Evolutionary conservation across 2,329 filamentous ascomycete genomes (phyloP), one percentile per base, ranked within the genome.

Genomic region (Lojkania enalia): DNA sequence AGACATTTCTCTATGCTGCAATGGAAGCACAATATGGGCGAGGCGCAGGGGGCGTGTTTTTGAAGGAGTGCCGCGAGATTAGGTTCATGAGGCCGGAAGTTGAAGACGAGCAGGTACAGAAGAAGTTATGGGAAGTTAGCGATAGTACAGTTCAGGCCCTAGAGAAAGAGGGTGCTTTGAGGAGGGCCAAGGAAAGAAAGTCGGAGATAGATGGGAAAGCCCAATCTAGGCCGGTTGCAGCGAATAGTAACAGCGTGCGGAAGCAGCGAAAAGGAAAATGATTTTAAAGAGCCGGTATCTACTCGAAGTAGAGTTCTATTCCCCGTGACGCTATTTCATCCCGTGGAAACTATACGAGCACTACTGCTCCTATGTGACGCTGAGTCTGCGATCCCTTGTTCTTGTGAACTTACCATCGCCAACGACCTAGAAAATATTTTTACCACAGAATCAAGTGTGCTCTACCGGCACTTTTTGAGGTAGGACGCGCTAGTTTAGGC

Each of bases 61-160:
- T 99, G 65, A 97, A 96, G 71, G 95, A 97, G 70, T 97, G 92
- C 66, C 83, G 82, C 56, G 82, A 89, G 62, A 78, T 91, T 14
- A 81, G 86, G 51, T 86, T 83, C 67, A 79, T 85, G 19, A 78
- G 88, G 41, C 76, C 74, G 19, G 91, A 96, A 60, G 78, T 96
- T 33, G 79, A 80, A 53, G 87, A 95, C 63, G 90, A 95, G 53
- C 80, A 80, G 15, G 73, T 88, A 20, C 90, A 90, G 46, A 90
- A 95, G 78, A 82, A 85, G 66, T 75, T 99, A 13, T 99, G 92
- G 92, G 83, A 95, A 64, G 84, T 88, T 46, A 96, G 88, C 63
- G 91, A 96, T 61, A 83, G 83, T 63, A 80, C 95, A 53, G 85
- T 96, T 42, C 85, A 94, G 67, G 80, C 79, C 58, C 80, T 85